Evolutionary conservation across 2,329 filamentous ascomycete species (phyloP), one percentile per base, ranked within the genome.

Genomic region (Plenodomus lindquistii): DNA sequence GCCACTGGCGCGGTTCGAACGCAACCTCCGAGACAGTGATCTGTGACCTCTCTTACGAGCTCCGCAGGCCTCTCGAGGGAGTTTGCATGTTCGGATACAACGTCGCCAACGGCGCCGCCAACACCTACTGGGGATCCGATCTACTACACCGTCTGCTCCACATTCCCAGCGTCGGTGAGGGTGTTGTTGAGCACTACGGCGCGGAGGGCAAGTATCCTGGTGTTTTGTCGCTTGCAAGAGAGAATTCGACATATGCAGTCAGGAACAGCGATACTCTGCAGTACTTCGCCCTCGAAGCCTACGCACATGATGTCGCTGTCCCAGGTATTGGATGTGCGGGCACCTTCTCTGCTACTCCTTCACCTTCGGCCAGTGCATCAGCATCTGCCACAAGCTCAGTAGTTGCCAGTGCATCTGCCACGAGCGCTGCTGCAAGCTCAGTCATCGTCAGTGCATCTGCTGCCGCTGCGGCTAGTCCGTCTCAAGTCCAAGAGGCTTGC

Each of bases 211-310:
- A 77, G 46, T 86, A 87, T 64, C 69, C 75, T 2, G 80, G 78
- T 2, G 79, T 80, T 2, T 42, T 86, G 1, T 75, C 77, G 11
- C 74, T 85, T 19, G 83, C 84, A 0, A 67, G 74, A 52, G 72
- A 78, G 7, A 77, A 81, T 7, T 70, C 75, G 4, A 76, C 77
- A 20, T 74, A 79, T 2, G 72, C 79, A 4, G 79, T 75, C 2
- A 73, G 78, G 21, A 85, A 89, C 70, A 85, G 80, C 24, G 79
- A 87, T 54, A 78, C 80, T 0, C 74, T 89, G 36, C 83, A 87
- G 70, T 86, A 85, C 68, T 89, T 89, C 65, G 85, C 86, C 4
- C 78, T 87, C 6, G 84, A 88, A 49, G 83, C 77, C 1, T 89
- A 85, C 67, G 85, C 85, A 0, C 83, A 80, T 54, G 85, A 88